These are phyloP conservation scores for Piromyces finnis DNA, from an alignment of 192 early-diverging fungal genomes.

Conservation along the genomic window DNA sequence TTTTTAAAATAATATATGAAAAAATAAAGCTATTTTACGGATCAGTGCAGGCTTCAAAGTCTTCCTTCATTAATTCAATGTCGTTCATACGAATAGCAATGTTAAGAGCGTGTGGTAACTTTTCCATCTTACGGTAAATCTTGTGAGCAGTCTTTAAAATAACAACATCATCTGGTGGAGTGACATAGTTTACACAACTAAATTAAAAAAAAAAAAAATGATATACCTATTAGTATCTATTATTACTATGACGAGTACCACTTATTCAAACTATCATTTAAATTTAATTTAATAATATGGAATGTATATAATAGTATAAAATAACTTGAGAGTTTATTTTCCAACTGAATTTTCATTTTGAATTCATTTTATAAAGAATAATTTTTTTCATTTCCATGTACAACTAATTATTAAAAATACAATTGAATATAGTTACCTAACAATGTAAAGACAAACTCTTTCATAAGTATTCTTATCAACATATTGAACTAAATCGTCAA, in stretches of 20 bases:
- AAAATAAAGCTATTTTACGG: too few species aligned
- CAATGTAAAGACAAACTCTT: slow-evolving; percentile 89
- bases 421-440: slow-evolving; percentile 26
- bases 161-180: slow-evolving; percentile 70
- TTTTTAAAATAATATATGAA: too few species aligned
- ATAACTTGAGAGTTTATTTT: too few species aligned
- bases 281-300: too few species aligned
- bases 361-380: too few species aligned
- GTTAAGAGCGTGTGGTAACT: slow-evolving; percentile 66
- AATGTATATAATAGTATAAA: too few species aligned
- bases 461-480: slow-evolving; percentile 85
- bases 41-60: slow-evolving; percentile 68
- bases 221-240: too few species aligned
- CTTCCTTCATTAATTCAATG: slow-evolving; percentile 59
- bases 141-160: slow-evolving; percentile 72
- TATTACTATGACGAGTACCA: too few species aligned
- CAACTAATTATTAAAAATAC: too few species aligned
- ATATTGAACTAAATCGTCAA: slow-evolving; percentile 59
- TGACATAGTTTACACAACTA: slow-evolving; percentile 79
- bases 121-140: slow-evolving; percentile 72
- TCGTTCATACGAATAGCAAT: slow-evolving; percentile 75
- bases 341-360: too few species aligned
- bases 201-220: background rate
- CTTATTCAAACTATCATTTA: too few species aligned
- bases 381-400: too few species aligned